Evolutionary conservation across 1,139 yeast species (phyloP), one percentile per base, ranked within the genome.

Genomic region (Nakaseomyces sp.): DNA sequence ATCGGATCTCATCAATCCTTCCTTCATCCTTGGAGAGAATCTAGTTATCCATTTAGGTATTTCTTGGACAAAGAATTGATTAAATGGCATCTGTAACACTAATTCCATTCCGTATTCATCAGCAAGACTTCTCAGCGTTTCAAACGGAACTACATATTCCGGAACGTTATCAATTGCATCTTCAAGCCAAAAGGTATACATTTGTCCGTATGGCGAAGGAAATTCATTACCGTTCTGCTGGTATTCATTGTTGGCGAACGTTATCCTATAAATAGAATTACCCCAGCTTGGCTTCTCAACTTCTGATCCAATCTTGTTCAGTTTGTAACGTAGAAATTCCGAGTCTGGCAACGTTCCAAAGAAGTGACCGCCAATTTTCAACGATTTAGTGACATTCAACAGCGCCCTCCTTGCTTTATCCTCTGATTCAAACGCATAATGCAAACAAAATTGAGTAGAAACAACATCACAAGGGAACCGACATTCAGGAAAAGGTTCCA

Each of bases 141-240:
- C 96, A 66, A 91, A 88, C 0, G 97, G 98, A 5, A 91, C 96
- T n/a, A 91, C 93, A 58, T 85, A 91, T 60, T 91, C 99, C 0
- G 97, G 97, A 7, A 91, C 96, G 57, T 91, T 81, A 51, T 87
- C 96, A 41, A 91, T 93, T 0, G 99, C 98, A 66, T 91, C 98
- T 52, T 81, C 80, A 48, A 91, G 68, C 67, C 73, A 86, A 60
- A 86, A 91, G 43, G 76, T 77, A 63, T 91, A 91, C 55, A 77
- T 73, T 63, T 88, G 85, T 0, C 98, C 98, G 61, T 71, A 89
- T 0, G 94, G 86, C 0, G 81, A 77, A 15, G 79, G 70, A 58
- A 87, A 87, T 39, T 64, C 70, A 2, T 91, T 89, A 52, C 78
- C 81, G 43, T 68, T 70, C 8, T 95, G 91, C 17, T 52, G 50